These are phyloP conservation scores for Mortierella hygrophila DNA, from an alignment of 192 early-diverging fungal genomes.

Conservation along the genomic window DNA sequence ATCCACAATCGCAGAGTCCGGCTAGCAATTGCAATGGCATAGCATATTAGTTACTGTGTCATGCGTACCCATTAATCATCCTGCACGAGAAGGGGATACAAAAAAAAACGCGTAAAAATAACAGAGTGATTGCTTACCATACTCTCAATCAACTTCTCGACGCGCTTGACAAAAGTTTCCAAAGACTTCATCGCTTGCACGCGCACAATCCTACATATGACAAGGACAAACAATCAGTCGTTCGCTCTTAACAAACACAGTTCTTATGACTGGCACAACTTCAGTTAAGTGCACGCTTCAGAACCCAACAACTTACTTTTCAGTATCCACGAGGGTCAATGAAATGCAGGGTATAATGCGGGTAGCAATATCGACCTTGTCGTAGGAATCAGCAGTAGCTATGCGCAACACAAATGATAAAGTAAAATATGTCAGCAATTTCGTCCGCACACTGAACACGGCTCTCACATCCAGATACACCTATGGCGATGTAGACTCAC, in stretches of 20 bases:
- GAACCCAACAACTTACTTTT: conserved; percentile 66
- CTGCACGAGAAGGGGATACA: neutral
- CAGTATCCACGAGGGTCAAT: conserved; percentile 78
- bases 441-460: neutral
- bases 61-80: conserved; percentile 6
- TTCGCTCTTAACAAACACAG: neutral
- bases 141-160: conserved; percentile 74
- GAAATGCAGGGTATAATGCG: conserved; percentile 82
- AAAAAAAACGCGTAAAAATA: neutral
- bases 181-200: conserved; percentile 85
- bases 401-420: neutral
- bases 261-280: neutral
- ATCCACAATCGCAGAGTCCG: conserved; percentile 64
- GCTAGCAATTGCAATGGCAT: conserved; percentile 27
- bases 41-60: neutral
- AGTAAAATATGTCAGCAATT: neutral
- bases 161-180: conserved; percentile 72
- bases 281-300: neutral
- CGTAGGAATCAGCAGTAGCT: conserved; percentile 80
- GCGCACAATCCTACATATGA: conserved; percentile 73
- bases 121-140: conserved; percentile 61
- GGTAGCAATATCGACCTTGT: conserved; percentile 77
- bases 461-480: neutral
- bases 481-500: conserved; percentile 22
- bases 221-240: neutral